A percentile compares a stretch with the other conserved stretches of the same genome.
Evolutionary conservation across 192 early-diverging fungal genomes (phyloP).

Genomic region (Backusella luteola): DNA sequence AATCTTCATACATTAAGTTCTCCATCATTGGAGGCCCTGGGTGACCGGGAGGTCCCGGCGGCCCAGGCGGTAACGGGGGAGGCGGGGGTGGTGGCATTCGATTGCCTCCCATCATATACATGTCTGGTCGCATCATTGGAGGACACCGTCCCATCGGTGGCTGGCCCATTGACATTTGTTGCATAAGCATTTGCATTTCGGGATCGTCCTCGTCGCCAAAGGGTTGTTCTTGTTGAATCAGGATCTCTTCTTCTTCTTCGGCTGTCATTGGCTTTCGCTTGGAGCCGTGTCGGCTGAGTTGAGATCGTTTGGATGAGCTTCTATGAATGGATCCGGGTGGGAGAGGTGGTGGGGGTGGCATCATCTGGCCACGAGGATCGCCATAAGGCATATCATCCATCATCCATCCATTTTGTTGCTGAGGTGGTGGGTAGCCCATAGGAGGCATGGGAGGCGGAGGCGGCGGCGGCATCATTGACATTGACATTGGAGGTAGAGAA

Average conservation of each 20-base stretch:
- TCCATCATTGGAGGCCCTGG: background rate
- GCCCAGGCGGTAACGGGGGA: background rate
- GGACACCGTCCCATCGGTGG: background rate
- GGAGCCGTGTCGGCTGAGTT: background rate
- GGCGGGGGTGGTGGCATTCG: conserved; percentile 1
- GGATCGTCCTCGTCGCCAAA: background rate
- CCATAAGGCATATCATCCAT: conserved; percentile 10
- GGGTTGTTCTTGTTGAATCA: background rate
- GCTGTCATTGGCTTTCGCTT: background rate
- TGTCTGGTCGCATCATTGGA: background rate
- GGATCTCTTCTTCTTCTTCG: background rate
- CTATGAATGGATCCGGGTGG: background rate
- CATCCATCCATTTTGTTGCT: conserved; percentile 7
- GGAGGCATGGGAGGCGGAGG: background rate
- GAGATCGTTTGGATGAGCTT: background rate
- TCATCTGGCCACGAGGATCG: background rate
- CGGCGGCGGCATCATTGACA: background rate
- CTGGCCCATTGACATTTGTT: background rate
- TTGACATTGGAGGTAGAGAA: background rate
- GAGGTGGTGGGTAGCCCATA: background rate
- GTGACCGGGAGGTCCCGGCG: background rate
- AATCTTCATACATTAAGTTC: conserved; percentile 2
- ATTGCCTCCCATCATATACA: conserved; percentile 1
- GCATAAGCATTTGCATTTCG: conserved; percentile 6
- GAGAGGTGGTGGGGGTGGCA: background rate